Conservation (phyloP, 2,329 filamentous ascomycete species). For the Penicillium sp. region DNA sequence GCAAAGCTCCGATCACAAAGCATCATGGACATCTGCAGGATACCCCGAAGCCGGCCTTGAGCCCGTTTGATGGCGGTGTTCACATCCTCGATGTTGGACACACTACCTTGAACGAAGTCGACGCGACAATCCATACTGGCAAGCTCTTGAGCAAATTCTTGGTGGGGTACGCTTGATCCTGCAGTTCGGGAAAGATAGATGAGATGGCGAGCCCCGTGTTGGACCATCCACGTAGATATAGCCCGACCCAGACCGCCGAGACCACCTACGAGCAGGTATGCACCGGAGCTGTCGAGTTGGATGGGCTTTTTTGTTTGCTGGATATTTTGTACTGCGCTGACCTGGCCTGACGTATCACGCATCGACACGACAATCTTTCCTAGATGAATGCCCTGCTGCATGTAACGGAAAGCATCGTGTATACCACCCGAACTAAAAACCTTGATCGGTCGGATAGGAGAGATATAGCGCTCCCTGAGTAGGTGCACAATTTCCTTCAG, state of each 20-base stretch:
- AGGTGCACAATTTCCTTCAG: conserved; percentile 2
- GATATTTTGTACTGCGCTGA: background rate
- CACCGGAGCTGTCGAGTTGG: background rate
- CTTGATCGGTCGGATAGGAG: conserved; percentile 23
- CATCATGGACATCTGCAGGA: conserved; percentile 29
- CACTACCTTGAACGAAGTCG: conserved; percentile 21
- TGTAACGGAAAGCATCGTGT: conserved; percentile 43
- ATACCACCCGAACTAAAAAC: conserved; percentile 30
- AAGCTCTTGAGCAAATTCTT: conserved; percentile 26
- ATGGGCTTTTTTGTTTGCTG: background rate
- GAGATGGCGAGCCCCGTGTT: conserved; percentile 37
- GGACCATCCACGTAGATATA: conserved; percentile 38
- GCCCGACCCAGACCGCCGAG: conserved; percentile 43
- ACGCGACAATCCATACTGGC: conserved; percentile 22
- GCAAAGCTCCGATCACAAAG: conserved; percentile 19
- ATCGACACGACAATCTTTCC: conserved; percentile 45
- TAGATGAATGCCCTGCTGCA: conserved; percentile 48
- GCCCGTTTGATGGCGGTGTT: conserved; percentile 13
- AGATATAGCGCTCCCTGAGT: conserved; percentile 10
- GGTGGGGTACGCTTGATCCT: conserved; percentile 12
- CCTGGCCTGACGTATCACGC: background rate
- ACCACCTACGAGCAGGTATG: conserved; percentile 42
- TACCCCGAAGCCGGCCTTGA: conserved; percentile 18
- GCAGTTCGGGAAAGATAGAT: conserved; percentile 39
- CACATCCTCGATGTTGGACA: conserved; percentile 22